Evolutionary conservation across 1,284 basidiomycete species (phyloP), one percentile per base, ranked within the genome.

Genomic region (Mycosarcoma maydis): DNA sequence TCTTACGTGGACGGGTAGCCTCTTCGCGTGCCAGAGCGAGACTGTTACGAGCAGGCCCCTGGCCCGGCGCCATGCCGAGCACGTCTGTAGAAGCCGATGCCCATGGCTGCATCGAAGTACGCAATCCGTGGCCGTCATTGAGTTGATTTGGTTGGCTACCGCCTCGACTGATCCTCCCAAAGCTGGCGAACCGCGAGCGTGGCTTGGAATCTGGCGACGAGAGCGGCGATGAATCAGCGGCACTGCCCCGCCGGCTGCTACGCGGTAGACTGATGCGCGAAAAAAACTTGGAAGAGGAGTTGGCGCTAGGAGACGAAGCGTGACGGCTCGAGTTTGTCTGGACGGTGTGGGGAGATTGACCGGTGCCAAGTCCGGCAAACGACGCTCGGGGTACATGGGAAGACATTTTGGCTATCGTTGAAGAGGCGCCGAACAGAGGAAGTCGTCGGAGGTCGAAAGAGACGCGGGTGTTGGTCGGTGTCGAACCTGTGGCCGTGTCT

Each of bases 41-140:
- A 52, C 58, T 68, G 42, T 56, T 54, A 26, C 65, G 53, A 3
- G 49, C 53, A 37, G 47, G 47, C 11, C 30, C 11, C n/a, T 52
- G 19, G 17, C 32, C 39, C 2, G 44, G 20, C 10, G 33, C 20
- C 46, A 40, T 24, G 37, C 37, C 33, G 13, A 70, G 52, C 22
- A 60, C 55, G n/a, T 70, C 67, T 4, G 67, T 70, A 22, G 67
- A 70, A 6, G 60, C 60, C 0, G 67, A 70, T 2, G 67, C 67
- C 67, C 67, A 70, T 1, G 56, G 38, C 42, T 65, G 51, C 53
- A 66, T 66, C 22, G 64, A 52, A 17, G 56, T 52, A 23, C 57
- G 52, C 47, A 67, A 45, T 32, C 39, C 44, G n/a, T 30, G 48
- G 10, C 19, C 27, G 16, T 30, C 44, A 16, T 34, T 52, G 6